Evolutionary conservation across 352 stramenopile genomes (phyloP).

Genomic region (Thraustotheca clavata): DNA sequence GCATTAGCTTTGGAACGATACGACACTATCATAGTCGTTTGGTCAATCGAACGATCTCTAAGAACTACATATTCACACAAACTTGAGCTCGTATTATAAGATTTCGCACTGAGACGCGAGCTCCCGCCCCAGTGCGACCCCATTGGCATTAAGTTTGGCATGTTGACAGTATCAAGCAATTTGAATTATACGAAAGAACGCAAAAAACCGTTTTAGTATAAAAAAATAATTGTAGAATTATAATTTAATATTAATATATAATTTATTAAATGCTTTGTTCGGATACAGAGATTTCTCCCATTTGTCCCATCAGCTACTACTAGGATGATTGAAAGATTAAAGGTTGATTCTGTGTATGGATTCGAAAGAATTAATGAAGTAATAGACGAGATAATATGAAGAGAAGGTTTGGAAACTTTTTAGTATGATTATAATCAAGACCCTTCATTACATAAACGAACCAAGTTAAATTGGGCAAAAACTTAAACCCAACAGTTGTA

Average conservation of each 20-base stretch:
- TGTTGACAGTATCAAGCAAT: background rate
- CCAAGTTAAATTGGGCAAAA: background rate
- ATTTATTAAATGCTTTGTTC: background rate
- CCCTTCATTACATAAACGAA: background rate
- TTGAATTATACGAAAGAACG: background rate
- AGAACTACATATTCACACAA: background rate
- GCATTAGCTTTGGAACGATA: background rate
- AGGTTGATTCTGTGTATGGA: background rate
- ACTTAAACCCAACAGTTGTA: background rate
- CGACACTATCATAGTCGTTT: slow-evolving; percentile 7
- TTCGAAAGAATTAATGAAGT: no score
- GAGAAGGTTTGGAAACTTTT: no score
- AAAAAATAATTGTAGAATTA: no score
- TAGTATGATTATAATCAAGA: no score
- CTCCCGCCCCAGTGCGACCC: background rate
- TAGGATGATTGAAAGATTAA: background rate
- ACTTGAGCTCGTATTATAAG: background rate
- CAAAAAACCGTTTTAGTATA: background rate
- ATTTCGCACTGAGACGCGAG: background rate
- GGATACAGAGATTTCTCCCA: background rate
- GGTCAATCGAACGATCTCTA: background rate
- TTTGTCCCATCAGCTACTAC: no score
- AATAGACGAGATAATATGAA: background rate
- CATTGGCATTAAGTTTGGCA: background rate
- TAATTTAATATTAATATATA: background rate